Percentiles rank a stretch among this genome's conserved stretches.
phyloP scores from a whole-genome alignment of 768 basidiomycete genomes.

The Pulveroboletus sp. region DNA sequence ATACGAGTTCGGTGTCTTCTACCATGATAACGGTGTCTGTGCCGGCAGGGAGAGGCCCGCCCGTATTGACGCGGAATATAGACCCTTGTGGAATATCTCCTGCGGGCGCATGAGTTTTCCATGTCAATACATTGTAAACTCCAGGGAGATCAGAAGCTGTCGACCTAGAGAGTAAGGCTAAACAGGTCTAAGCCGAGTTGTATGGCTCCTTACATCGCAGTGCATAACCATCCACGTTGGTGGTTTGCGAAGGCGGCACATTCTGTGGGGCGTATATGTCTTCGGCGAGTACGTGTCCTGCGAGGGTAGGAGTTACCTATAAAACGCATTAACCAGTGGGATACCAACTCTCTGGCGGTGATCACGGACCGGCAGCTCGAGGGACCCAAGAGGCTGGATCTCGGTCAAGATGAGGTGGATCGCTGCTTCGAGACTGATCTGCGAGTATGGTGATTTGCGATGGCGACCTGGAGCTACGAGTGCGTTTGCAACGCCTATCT shows the following conservation, averaged over 20 bases:
- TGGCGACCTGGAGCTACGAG: slow-evolving; percentile 61
- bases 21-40: slow-evolving; percentile 87
- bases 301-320: slow-evolving; percentile 57
- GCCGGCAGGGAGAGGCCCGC: slow-evolving; percentile 71
- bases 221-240: slow-evolving; percentile 89
- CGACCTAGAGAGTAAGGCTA: not conserved
- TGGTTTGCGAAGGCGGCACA: slow-evolving; percentile 61
- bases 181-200: not conserved
- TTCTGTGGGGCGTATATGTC: slow-evolving; percentile 62
- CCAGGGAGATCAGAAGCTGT: slow-evolving; percentile 63
- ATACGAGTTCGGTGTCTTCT: slow-evolving; percentile 80
- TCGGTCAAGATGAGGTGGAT: slow-evolving; percentile 50
- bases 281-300: slow-evolving; percentile 70
- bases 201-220: slow-evolving; percentile 52
- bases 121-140: slow-evolving; percentile 61
- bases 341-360: not conserved
- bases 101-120: slow-evolving; percentile 35
- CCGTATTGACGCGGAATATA: slow-evolving; percentile 75
- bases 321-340: not conserved
- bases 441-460: slow-evolving; percentile 71
- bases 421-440: slow-evolving; percentile 64
- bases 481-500: not conserved
- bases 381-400: slow-evolving; percentile 37
- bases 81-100: slow-evolving; percentile 40
- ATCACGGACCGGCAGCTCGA: slow-evolving; percentile 41